These are phyloP conservation scores for Mycena metata DNA, from an alignment of 768 basidiomycete species.

Conservation along the genomic window DNA sequence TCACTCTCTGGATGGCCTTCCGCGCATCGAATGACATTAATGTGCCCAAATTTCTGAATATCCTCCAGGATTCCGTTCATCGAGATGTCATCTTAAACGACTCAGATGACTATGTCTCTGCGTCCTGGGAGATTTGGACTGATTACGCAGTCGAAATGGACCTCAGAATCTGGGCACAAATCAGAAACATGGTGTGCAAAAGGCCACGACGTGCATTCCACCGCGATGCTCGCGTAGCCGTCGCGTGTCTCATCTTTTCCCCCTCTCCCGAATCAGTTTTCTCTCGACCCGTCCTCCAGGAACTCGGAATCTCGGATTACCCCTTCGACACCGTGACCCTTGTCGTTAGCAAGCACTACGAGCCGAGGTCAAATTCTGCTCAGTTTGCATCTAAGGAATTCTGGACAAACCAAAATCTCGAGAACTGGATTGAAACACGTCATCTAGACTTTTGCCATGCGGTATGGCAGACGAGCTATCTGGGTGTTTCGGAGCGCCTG, in stretches of 20 bases:
- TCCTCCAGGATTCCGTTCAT: constrained; percentile 5
- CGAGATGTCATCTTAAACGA: constrained; percentile 8
- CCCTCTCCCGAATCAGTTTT: background rate
- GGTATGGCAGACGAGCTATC: background rate
- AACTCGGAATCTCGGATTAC: background rate
- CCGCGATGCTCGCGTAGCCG: background rate
- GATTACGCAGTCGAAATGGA: constrained; percentile 21
- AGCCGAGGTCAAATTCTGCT: too few species aligned
- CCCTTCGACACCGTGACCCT: background rate
- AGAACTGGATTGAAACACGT: background rate
- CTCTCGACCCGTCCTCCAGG: background rate
- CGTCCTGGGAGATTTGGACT: background rate
- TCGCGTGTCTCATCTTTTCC: constrained; percentile 1
- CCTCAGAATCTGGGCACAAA: constrained; percentile 5
- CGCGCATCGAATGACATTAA: background rate
- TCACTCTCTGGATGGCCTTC: constrained; percentile 25
- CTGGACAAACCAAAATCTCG: constrained; percentile 3
- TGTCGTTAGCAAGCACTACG: background rate
- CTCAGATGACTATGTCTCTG: background rate
- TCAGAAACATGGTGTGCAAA: constrained; percentile 5
- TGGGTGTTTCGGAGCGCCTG: background rate
- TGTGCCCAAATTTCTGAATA: constrained; percentile 3
- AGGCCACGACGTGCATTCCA: background rate
- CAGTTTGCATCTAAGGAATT: constrained; percentile 6
- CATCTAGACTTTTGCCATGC: background rate